Conservation (phyloP, 352 stramenopile species). For the Halophytophthora polymorphica region DNA sequence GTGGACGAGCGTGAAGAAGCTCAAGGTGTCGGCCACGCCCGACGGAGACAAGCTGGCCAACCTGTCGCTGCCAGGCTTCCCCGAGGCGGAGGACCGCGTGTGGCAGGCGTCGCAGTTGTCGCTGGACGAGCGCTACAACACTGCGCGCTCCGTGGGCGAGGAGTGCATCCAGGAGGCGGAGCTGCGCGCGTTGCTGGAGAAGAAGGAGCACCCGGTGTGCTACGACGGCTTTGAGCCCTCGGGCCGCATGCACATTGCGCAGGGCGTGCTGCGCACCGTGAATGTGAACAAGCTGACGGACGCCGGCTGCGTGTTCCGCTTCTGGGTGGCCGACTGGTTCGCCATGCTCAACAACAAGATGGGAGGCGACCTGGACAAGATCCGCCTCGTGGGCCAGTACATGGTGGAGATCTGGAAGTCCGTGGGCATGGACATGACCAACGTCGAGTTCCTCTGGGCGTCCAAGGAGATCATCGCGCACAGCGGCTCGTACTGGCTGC, state of each 20-base stretch:
- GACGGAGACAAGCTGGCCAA: constrained; percentile 77
- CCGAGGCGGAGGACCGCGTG: constrained; percentile 50
- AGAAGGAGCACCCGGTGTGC: constrained; percentile 88
- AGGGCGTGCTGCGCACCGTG: constrained; percentile 95
- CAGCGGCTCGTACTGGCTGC: constrained; percentile 90
- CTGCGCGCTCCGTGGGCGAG: constrained; percentile 86
- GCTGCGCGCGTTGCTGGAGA: constrained; percentile 76
- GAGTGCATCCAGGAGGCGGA: constrained; percentile 94
- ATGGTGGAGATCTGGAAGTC: constrained; percentile 99
- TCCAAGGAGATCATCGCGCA: constrained; percentile 93
- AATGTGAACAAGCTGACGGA: constrained; percentile 96
- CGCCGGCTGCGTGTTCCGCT: constrained; percentile 95
- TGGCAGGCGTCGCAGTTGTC: constrained; percentile 79
- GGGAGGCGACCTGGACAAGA: constrained; percentile 97
- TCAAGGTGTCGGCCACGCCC: constrained; percentile 61
- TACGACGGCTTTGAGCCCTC: constrained; percentile 99
- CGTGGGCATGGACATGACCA: constrained; percentile 98
- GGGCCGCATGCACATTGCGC: constrained; percentile 99
- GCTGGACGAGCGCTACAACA: constrained; percentile 75
- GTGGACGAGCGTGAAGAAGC: constrained; percentile 91
- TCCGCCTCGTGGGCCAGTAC: constrained; percentile 94
- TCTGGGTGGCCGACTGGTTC: constrained; percentile 99
- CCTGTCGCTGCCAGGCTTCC: constrained; percentile 57
- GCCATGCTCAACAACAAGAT: constrained; percentile 99
- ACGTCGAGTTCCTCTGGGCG: constrained; percentile 99